Conservation (phyloP, 495 filamentous ascomycete genomes). For the Xylaria curta region DNA sequence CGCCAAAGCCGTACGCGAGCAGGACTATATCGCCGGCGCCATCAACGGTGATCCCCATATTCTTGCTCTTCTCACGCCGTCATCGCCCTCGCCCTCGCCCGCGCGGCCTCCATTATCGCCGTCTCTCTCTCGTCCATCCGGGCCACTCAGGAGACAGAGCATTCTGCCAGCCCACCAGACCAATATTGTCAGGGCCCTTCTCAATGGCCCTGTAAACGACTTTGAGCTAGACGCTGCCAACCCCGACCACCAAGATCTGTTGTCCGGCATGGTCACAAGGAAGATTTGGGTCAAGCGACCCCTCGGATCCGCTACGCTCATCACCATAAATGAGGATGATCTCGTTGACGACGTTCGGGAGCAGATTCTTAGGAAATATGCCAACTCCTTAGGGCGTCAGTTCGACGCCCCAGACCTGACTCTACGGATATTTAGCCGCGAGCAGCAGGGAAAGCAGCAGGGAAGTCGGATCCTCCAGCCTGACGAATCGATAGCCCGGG, state of each 20-base stretch:
- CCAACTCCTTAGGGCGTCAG: conserved; percentile 84
- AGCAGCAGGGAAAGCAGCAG: conserved; percentile 80
- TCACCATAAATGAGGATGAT: conserved; percentile 84
- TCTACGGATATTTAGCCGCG: conserved; percentile 66
- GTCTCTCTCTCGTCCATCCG: conserved; percentile 36
- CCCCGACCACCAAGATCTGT: conserved; percentile 47
- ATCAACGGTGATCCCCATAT: conserved; percentile 22
- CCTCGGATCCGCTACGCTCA: conserved; percentile 82
- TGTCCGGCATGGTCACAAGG: conserved; percentile 66
- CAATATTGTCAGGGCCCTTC: conserved; percentile 54
- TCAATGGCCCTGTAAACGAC: conserved; percentile 50
- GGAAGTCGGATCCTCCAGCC: conserved; percentile 77
- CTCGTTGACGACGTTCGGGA: conserved; percentile 95
- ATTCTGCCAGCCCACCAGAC: conserved; percentile 56
- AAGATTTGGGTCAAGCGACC: conserved; percentile 95
- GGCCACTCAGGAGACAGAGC: conserved; percentile 51
- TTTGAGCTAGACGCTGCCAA: conserved; percentile 51
- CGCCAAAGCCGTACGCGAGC: background rate
- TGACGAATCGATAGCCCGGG: conserved; percentile 80
- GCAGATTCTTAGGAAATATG: conserved; percentile 89
- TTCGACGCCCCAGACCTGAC: conserved; percentile 91
- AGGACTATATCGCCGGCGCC: background rate
- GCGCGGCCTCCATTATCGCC: conserved; percentile 29
- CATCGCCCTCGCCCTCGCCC: conserved; percentile 10
- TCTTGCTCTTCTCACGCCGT: conserved; percentile 24